Percentiles rank a stretch among this genome's conserved stretches.
phyloP scores from a whole-genome alignment of 2,329 filamentous ascomycete genomes.

The Aspergillus amoenus region DNA sequence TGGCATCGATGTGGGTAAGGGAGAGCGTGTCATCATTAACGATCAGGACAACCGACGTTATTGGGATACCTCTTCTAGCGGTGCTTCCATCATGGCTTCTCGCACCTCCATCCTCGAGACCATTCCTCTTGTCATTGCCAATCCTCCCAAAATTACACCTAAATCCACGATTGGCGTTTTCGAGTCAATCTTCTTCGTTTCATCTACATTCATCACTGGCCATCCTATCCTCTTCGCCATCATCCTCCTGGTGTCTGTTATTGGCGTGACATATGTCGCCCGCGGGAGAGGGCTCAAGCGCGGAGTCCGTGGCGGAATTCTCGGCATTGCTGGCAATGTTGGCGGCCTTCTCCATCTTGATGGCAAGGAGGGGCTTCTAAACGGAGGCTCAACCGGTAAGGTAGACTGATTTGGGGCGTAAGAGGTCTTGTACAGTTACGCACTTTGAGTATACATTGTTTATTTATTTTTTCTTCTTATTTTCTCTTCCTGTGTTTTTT shows the following conservation, averaged over 20 bases:
- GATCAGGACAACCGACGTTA: slow-evolving; percentile 94
- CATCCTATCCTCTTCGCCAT: slow-evolving; percentile 47
- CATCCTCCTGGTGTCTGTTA: slow-evolving; percentile 37
- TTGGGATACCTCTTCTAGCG: slow-evolving; percentile 89
- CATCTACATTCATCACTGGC: slow-evolving; percentile 41
- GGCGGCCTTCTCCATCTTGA: slow-evolving; percentile 50
- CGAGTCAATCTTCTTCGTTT: slow-evolving; percentile 48
- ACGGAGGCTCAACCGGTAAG: slow-evolving; percentile 45
- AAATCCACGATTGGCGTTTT: slow-evolving; percentile 51
- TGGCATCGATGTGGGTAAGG: slow-evolving; percentile 79
- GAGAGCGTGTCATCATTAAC: slow-evolving; percentile 92
- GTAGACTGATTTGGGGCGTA: slow-evolving; percentile 41
- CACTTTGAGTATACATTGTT: slow-evolving; percentile 22
- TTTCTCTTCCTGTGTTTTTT: slow-evolving; percentile 5
- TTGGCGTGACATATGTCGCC: slow-evolving; percentile 34
- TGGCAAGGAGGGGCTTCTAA: slow-evolving; percentile 49
- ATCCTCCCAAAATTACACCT: slow-evolving; percentile 48
- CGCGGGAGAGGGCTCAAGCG: slow-evolving; percentile 32
- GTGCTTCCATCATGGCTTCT: slow-evolving; percentile 84
- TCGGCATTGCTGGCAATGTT: slow-evolving; percentile 33
- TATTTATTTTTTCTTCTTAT: slow-evolving; percentile 22
- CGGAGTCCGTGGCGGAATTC: slow-evolving; percentile 33
- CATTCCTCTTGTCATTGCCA: slow-evolving; percentile 51
- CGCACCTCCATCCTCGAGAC: slow-evolving; percentile 91
- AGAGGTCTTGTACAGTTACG: slow-evolving; percentile 31